phyloP scores from a whole-genome alignment of 2,329 filamentous ascomycete species.

The Alternaria viburni region DNA sequence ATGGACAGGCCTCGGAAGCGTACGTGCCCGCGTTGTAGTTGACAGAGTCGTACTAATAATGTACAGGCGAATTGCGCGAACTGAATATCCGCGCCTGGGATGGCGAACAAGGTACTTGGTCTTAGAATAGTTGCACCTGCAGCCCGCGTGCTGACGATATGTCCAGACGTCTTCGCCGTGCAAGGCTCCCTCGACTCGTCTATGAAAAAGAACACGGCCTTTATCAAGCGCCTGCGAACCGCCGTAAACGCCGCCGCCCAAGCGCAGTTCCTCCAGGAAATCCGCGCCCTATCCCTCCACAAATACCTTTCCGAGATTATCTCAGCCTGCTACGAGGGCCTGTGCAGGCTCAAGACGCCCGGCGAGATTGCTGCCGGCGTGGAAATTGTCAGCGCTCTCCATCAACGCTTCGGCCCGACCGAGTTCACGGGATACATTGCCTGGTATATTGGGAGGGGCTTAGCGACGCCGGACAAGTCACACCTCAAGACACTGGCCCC shows the following conservation, averaged over 20 bases:
- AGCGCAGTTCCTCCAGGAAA: constrained; percentile 85
- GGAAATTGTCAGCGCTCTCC: constrained; percentile 91
- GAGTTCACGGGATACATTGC: constrained; percentile 92
- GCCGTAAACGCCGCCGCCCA: constrained; percentile 81
- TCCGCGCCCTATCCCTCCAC: constrained; percentile 86
- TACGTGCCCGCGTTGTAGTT: constrained; percentile 26
- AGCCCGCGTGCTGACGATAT: constrained; percentile 24
- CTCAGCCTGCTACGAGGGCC: constrained; percentile 91
- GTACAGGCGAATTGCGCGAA: constrained; percentile 83
- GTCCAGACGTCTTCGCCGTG: constrained; percentile 76
- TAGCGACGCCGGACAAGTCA: constrained; percentile 88
- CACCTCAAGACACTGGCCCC: constrained; percentile 77
- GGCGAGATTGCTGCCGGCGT: constrained; percentile 92
- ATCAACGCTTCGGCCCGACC: constrained; percentile 88
- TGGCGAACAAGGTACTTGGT: constrained; percentile 76
- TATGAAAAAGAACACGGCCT: constrained; percentile 96
- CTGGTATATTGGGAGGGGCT: constrained; percentile 88
- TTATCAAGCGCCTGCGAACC: constrained; percentile 94
- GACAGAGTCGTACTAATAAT: constrained; percentile 25
- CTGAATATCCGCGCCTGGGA: constrained; percentile 88
- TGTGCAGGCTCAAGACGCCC: constrained; percentile 88
- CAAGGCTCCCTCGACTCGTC: constrained; percentile 87
- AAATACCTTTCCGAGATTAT: constrained; percentile 98
- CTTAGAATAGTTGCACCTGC: constrained; percentile 11
- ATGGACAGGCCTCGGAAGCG: constrained; percentile 61